Base-by-base conservation (phyloP, 2,329 filamentous ascomycete species). In the Elsinoe ampelina region DNA sequence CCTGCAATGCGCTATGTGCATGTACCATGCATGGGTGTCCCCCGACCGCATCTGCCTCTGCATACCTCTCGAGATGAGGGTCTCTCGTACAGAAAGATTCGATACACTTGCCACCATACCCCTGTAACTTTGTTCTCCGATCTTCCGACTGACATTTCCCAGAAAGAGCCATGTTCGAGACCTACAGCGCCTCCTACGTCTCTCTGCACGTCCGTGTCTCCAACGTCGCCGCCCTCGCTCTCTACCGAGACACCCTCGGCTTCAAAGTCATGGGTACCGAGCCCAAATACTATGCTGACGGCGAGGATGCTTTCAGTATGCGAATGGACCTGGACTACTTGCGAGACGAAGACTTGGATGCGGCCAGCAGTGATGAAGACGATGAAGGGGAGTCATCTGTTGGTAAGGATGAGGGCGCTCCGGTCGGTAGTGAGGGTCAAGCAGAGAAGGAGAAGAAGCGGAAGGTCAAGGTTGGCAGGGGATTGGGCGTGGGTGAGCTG, bases 81-180 rank as follows among this genome's bases (percentile, higher is more conserved):
- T 30, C 26, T 30, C 7, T 8, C 7, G 26, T 5, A 30, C 26
- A 5, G 7, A 30, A 30, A 30, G 26, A 30, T 8, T 8, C 8
- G 4, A 30, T 30, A 30, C 26, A 30, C 8, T 30, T 3, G 26
- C 26, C 26, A 7, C 7, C 26, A 30, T 30, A 7, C 5, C 26
- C 7, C 26, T 30, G 26, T 7, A 8, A 8, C 26, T 8, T 8
- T 30, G 26, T 7, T 7, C 7, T 15, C n/a, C 41, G 8, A 20
- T 17, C 30, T 7, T 3, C 41, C n/a, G 11, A 39, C 10, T 26
- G 22, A 45, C 26, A 41, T 51, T 12, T 17, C 22, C 32, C 62
- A 92, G 88, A 96, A 76, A 81, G 89, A 65, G 93, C 93, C 65
- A 98, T 98, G 93, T 90, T 91, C 59, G 93, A 98, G 73, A 91